Evolutionary conservation across 495 filamentous ascomycete species (phyloP), one percentile per base, ranked within the genome.

Genomic region (Penicillium simplicissimum): DNA sequence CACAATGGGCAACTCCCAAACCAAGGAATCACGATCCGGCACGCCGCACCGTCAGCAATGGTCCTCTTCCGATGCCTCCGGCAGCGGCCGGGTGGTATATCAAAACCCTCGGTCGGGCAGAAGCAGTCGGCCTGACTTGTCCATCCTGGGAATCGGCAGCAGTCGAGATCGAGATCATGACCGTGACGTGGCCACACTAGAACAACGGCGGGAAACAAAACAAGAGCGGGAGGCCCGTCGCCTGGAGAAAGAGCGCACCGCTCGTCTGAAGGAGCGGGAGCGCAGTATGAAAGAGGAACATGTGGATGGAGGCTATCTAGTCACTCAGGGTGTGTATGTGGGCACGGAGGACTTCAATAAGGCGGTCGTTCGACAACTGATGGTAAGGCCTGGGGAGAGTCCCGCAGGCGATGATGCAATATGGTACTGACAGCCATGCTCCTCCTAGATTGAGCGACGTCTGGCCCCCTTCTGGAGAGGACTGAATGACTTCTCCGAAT

Each of bases 381-480:
- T 96, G 88, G 93, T 96, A 80, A 66, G 82, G 0, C 31, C 33
- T 31, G n/a, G 33, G 25, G 40, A 33, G 33, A 49, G 11, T 59
- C 10, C 42, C 43, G n/a, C 45, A 49, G 7, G 10, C 23, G 42
- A n/a, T 45, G 42, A 49, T 49, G 53, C 23, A 47, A 62, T 60
- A 21, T 6, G 42, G 42, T 45, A 45, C 70, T 64, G 35, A 65
- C 69, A 47, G 67, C 55, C 8, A 2, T 15, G 13, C 36, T 36
- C 37, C 33, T 13, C 35, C 3, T 72, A 96, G 92, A 92, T 98
- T 72, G 95, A 98, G 75, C 86, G 95, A 60, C 88, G 90, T 60
- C 74, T 98, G 58, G 94, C 95, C 23, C 95, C 95, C 0, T 98
- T 98, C 68, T 98, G 93, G 90, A 87, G 89, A 73, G 95, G 96